These are phyloP conservation scores for Eremothecium cymbalariae DNA, from an alignment of 1,139 yeast genomes.

Conservation along the genomic window DNA sequence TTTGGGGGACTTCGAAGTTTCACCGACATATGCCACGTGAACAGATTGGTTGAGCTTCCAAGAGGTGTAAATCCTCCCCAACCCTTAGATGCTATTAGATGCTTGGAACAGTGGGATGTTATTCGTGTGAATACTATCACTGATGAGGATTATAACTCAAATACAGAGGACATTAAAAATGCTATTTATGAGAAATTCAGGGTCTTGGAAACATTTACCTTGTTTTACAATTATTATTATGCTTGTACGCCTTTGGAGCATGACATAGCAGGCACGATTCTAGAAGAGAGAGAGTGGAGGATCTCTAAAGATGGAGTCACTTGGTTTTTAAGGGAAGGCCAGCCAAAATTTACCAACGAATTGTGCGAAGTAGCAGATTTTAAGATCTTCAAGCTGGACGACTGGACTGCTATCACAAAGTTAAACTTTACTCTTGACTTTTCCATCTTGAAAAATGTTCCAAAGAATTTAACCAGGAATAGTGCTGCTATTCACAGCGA, in stretches of 20 bases:
- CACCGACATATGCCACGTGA: conserved; percentile 23
- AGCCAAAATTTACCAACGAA: conserved; percentile 33
- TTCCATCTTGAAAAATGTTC: conserved; percentile 8
- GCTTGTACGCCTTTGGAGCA: conserved; percentile 50
- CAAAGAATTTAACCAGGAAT: not conserved
- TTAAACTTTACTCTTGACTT: conserved; percentile 30
- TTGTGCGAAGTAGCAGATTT: conserved; percentile 36
- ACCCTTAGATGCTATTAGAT: conserved; percentile 31
- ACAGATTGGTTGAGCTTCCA: conserved; percentile 25
- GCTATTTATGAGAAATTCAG: conserved; percentile 23
- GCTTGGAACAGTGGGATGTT: conserved; percentile 31
- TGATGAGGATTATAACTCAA: conserved; percentile 9
- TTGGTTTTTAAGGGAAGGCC: conserved; percentile 37
- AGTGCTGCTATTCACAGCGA: not conserved
- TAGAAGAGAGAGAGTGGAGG: conserved; percentile 35
- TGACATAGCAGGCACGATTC: conserved; percentile 29
- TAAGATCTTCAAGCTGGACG: conserved; percentile 36
- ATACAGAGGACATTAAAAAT: conserved; percentile 8
- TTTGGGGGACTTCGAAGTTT: conserved; percentile 27
- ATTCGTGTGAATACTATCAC: conserved; percentile 17
- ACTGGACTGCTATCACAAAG: conserved; percentile 36
- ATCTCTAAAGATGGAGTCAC: conserved; percentile 28
- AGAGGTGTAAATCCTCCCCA: conserved; percentile 32
- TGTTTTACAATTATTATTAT: conserved; percentile 56
- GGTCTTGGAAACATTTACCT: conserved; percentile 34